Evolutionary conservation across 345 rosid genomes (phyloP), one percentile per base, ranked within the genome.

Genomic region (Pistacia integerrima): DNA sequence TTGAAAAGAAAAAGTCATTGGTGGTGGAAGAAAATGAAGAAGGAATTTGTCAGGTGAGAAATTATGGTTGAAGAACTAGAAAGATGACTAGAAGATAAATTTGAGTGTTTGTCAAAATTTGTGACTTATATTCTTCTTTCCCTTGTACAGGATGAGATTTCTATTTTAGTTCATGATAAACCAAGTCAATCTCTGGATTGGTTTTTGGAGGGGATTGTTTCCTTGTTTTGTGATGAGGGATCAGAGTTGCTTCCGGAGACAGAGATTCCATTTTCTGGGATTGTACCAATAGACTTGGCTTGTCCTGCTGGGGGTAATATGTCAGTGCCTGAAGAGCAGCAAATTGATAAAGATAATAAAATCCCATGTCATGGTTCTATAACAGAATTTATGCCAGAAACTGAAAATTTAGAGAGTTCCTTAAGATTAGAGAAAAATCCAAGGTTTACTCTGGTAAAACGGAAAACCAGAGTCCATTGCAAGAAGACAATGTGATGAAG

Each of bases 221-320:
- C 86, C 52, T 67, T 82, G 16, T 79, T 81, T 76, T 69, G 81
- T 76, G 77, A 83, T 74, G 91, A 86, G 69, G 74, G 78, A 79
- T 75, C 78, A 11, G 90, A 74, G 64, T 64, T 69, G 52, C 33
- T 70, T 70, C 60, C 36, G 14, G 77, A 77, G 66, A 81, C 28
- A 61, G 88, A 82, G 74, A 79, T 78, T 64, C 76, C 82, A 28
- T 70, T 72, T 55, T 84, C 82, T 62, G 85, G 69, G 62, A 64
- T 38, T 44, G 60, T 73, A 66, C 58, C 71, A 51, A 61, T 60
- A 49, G 56, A 71, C 44, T 17, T 55, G 51, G 62, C 44, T 60
- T 51, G 56, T 41, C 63, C 55, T 77, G 72, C 28, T 73, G 77
- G 18, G 35, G 78, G 68, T 77, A 75, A 69, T 86, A 52, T 74